A percentile compares a stretch with the other conserved stretches of the same genome.
Conservation (phyloP, 1,284 basidiomycete genomes). For the Ustilago cynodontis region DNA sequence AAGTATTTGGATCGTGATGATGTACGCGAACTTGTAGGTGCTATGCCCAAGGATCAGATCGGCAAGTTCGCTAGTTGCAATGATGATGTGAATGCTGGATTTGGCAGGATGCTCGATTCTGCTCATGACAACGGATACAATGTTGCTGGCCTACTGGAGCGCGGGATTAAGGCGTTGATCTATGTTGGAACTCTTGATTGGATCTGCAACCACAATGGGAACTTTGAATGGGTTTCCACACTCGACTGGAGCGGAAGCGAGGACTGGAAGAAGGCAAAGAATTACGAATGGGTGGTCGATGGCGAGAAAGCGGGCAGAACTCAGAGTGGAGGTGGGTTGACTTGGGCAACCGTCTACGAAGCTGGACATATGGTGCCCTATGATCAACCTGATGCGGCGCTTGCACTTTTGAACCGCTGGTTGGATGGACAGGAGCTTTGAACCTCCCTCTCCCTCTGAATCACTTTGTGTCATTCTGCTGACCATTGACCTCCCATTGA, state of each 20-base stretch:
- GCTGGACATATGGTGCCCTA: constrained; percentile 63
- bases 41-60: constrained; percentile 46
- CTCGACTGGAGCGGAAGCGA: constrained; percentile 43
- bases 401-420: constrained; percentile 67
- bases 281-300: constrained; percentile 48
- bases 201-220: constrained; percentile 65
- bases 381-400: constrained; percentile 53
- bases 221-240: constrained; percentile 47
- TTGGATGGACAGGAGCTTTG: constrained; percentile 56
- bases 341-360: constrained; percentile 58
- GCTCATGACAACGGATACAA: constrained; percentile 71
- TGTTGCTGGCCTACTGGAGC: constrained; percentile 79
- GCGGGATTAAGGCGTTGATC: constrained; percentile 79
- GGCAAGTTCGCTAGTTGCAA: constrained; percentile 58
- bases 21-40: constrained; percentile 57
- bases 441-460: neutral
- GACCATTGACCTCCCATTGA: neutral
- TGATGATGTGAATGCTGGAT: constrained; percentile 37
- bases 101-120: constrained; percentile 34
- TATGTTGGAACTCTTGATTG: constrained; percentile 75
- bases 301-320: constrained; percentile 51
- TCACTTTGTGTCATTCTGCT: neutral
- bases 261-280: constrained; percentile 30
- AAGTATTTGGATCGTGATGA: constrained; percentile 61
- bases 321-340: constrained; percentile 36